Evolutionary conservation across 2,329 filamentous ascomycete genomes (phyloP), one percentile per base, ranked within the genome.

Genomic region (Simplicillium aogashimaense): DNA sequence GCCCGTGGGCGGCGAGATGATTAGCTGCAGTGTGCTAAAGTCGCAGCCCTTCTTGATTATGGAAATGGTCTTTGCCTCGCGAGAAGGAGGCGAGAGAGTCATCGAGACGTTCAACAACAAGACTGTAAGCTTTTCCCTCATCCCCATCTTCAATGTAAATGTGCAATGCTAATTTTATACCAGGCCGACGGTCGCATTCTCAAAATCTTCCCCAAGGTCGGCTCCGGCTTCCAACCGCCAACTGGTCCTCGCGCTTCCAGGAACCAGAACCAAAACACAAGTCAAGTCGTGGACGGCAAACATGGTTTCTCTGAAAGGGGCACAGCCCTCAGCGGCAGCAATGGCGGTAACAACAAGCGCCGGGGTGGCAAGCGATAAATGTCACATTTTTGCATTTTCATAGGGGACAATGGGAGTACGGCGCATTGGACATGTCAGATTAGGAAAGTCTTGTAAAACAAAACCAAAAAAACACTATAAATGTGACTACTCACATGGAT

Each of bases 41-140:
- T 70, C 78, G 4, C 64, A 66, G 20, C 86, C 86, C 0, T 80
- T 82, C 4, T 77, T 92, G 38, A 80, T 88, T 53, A 83, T 82
- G 16, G 86, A 92, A 62, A 77, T 92, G 55, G 70, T 81, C 4
- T 88, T 90, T 54, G 72, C 78, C 46, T 80, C 77, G 43, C 78
- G 75, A 50, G 77, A 83, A 46, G 83, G 81, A 31, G 86, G 83
- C 3, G 80, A 90, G 50, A 74, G 72, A 31, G 82, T 88, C 14
- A 82, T 90, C 52, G 69, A 74, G 43, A 84, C 73, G 3, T 90
- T 90, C 59, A 81, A 92, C 60, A 79, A 83, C 56, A 81, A 87
- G 65, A 86, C 78, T 55, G 84, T 86, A 57, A 49, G 78, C 2
- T 6, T 9, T 29, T 35, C 7, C 18, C 35, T 29, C 16, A 29